Evolutionary conservation across 768 basidiomycete genomes (phyloP).

Genomic region (Tulasnella sp.): DNA sequence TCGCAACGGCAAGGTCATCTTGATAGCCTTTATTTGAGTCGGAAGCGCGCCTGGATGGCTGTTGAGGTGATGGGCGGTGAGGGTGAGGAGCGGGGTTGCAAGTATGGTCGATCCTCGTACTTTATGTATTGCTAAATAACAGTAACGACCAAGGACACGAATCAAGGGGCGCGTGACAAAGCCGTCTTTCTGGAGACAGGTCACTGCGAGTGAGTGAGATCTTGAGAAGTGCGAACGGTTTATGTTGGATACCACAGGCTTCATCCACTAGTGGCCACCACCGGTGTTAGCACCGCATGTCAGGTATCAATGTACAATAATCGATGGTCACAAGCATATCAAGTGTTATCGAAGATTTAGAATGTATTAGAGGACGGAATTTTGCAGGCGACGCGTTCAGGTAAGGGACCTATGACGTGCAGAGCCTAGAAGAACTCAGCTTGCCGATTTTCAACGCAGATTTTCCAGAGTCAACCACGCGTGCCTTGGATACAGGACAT

Average conservation of each 20-base stretch:
- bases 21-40: constrained; percentile 45
- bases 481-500: not conserved
- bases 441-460: not conserved
- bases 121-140: not conserved
- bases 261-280: not conserved
- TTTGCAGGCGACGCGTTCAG: not conserved
- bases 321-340: not conserved
- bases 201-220: not conserved
- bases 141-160: not conserved
- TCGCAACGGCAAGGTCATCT: constrained; percentile 62
- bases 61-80: not conserved
- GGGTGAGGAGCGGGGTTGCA: not conserved
- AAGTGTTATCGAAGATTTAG: not conserved
- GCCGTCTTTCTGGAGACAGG: not conserved
- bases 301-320: not conserved
- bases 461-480: not conserved
- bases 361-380: not conserved
- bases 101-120: not conserved
- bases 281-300: not conserved
- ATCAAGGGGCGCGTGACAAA: not conserved
- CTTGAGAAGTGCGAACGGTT: not conserved
- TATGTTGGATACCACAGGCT: not conserved
- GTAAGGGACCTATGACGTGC: not conserved
- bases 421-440: not conserved
- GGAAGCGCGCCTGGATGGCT: not conserved